Base-by-base conservation (phyloP, 768 basidiomycete genomes). In the Xerocomus potaroensis region DNA sequence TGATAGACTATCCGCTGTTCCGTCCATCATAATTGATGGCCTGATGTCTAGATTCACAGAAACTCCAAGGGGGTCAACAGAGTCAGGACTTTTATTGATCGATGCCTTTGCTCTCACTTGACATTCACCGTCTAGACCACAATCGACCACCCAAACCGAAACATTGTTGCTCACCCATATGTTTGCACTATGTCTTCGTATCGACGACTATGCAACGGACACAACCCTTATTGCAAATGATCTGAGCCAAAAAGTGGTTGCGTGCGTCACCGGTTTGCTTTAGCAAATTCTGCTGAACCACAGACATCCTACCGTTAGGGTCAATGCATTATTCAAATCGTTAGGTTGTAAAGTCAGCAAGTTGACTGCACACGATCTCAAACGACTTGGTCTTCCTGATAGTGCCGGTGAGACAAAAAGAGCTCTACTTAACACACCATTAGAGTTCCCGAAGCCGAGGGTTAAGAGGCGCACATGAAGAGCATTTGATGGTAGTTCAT, bases 21-120 rank as follows among this genome's bases (percentile, higher is more conserved):
- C 91, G 3, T 68, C 68, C 12, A 69, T 80, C 37, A 71, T 95
- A 9, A 57, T 91, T 18, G 89, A 94, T 41, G 80, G 84, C 5
- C 70, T 96, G 18, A 57, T 92, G 21, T 72, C 81, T 4, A 73
- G 89, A 43, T 98, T 95, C 67, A 83, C 92, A 0, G 91, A 96
- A 67, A 75, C 70, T 0, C 66, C 81, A 3, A 72, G 87, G 55
- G 84, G 79, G 8, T 81, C 83, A 4, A 78, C 77, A 15, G 74
- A 74, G 87, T 90, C 51, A 35, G 79, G 18, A 33, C 22, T 45
- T 34, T 37, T 27, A 14, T 29, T 30, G 9, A 22, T 14, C 27
- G 5, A 1, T 21, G 0, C 23, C n/a, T 6, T 11, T 1, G 5
- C 11, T 10, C 18, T 36, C 40, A n/a, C 40, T 47, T 41, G n/a